A percentile compares a stretch with the other conserved stretches of the same genome.
Evolutionary conservation across 176 grass and related monocot genomes (phyloP).

Genomic region (Secale cereale): DNA sequence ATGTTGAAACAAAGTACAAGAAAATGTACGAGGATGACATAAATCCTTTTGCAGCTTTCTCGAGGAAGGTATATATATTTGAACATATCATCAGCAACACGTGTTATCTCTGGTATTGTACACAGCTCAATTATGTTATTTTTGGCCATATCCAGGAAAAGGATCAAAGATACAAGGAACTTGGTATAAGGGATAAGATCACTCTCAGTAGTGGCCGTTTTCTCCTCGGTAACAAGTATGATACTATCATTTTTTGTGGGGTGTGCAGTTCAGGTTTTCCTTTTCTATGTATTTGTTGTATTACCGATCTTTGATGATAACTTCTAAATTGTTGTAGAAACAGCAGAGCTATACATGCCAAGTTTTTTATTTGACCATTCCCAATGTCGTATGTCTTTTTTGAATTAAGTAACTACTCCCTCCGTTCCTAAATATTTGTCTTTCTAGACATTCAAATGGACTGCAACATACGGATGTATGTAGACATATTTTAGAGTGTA

Average conservation of each 20-base stretch:
- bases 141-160: conserved; percentile 74
- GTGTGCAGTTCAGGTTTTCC: neutral
- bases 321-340: neutral
- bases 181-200: conserved; percentile 99
- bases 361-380: neutral
- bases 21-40: conserved; percentile 99
- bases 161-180: conserved; percentile 99
- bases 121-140: neutral
- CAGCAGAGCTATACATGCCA: neutral
- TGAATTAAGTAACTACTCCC: neutral
- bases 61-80: conserved; percentile 65
- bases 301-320: conserved; percentile 16
- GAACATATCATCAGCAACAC: neutral
- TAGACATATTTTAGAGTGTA: too few species aligned
- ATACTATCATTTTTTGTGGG: conserved; percentile 8
- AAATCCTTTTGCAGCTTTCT: conserved; percentile 99
- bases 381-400: neutral
- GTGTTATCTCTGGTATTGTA: conserved; percentile 22
- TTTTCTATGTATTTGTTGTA: neutral
- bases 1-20: conserved; percentile 98
- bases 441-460: too few species aligned
- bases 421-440: too few species aligned
- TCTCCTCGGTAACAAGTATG: conserved; percentile 99
- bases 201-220: conserved; percentile 98
- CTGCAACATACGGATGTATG: too few species aligned